These are phyloP conservation scores for Cynanchum wilfordii DNA, from an alignment of 257 asterid species.

Conservation along the genomic window DNA sequence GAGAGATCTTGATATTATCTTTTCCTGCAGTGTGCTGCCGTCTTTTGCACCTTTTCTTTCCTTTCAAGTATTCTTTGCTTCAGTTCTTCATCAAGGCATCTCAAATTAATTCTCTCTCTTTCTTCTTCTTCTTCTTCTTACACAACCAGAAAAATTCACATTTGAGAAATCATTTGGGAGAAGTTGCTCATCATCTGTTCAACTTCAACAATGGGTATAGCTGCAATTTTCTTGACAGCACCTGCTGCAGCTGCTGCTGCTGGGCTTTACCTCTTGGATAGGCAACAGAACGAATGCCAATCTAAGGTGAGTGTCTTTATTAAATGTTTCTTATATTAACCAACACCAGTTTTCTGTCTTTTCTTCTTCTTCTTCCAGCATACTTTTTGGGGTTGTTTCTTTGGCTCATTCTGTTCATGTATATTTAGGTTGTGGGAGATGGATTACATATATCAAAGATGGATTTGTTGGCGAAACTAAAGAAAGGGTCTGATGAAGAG, in stretches of 20 bases:
- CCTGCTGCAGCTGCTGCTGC: slow-evolving; percentile 1
- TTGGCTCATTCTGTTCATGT: not conserved
- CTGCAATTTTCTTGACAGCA: slow-evolving; percentile 9
- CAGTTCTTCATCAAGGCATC: slow-evolving; percentile 2
- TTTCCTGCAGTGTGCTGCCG: not conserved
- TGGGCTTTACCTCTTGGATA: slow-evolving; percentile 7
- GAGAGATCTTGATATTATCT: too few relatives aligned
- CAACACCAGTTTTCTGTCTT: not conserved
- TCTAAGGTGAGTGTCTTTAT: not conserved
- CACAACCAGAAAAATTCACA: not conserved
- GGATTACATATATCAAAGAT: not conserved
- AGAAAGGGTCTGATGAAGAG: not conserved
- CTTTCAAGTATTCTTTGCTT: slow-evolving; percentile 2
- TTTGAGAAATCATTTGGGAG: not conserved
- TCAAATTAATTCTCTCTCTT: not conserved
- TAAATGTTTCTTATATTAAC: not conserved
- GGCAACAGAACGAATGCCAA: not conserved
- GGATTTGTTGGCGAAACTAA: not conserved
- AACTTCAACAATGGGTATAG: not conserved
- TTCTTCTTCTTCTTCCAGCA: not conserved
- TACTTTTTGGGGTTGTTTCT: not conserved
- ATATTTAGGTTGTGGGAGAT: not conserved
- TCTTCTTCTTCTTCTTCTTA: not conserved
- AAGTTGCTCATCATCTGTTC: not conserved
- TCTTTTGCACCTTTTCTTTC: not conserved